Percentiles rank a stretch among this genome's conserved stretches.
phyloP scores from a whole-genome alignment of 1,284 basidiomycete species.

The Fomitopsis palustris region DNA sequence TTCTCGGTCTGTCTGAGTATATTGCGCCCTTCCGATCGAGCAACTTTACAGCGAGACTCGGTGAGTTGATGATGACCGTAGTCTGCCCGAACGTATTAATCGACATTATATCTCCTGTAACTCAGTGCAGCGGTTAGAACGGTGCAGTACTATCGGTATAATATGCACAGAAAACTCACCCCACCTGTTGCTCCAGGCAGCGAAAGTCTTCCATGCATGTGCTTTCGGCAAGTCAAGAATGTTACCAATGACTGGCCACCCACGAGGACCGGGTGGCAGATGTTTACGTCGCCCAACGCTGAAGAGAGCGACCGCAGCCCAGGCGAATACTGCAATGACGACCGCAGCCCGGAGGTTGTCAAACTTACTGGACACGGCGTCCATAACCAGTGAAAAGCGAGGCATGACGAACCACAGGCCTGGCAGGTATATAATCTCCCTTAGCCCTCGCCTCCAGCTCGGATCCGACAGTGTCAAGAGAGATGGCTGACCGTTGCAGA shows the following conservation, averaged over 20 bases:
- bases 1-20: constrained; percentile 61
- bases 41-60: constrained; percentile 50
- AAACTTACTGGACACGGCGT: too few relatives aligned
- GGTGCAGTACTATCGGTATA: not conserved
- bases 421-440: too few relatives aligned
- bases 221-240: constrained; percentile 27
- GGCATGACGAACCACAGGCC: too few relatives aligned
- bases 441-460: too few relatives aligned
- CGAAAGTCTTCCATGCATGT: constrained; percentile 26
- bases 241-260: constrained; percentile 29
- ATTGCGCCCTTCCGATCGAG: constrained; percentile 64
- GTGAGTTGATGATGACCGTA: constrained; percentile 56
- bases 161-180: constrained; percentile 13
- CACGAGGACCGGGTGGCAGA: constrained; percentile 30
- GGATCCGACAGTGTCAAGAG: too few relatives aligned
- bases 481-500: too few relatives aligned
- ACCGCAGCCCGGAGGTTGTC: not conserved
- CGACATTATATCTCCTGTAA: constrained; percentile 22
- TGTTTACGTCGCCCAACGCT: not conserved
- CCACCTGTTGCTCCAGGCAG: constrained; percentile 25
- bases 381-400: too few relatives aligned
- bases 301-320: not conserved
- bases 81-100: constrained; percentile 54
- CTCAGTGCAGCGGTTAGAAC: not conserved
- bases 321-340: not conserved